Conservation (phyloP, 257 asterid species). For the Solanum lycopersicoides region DNA sequence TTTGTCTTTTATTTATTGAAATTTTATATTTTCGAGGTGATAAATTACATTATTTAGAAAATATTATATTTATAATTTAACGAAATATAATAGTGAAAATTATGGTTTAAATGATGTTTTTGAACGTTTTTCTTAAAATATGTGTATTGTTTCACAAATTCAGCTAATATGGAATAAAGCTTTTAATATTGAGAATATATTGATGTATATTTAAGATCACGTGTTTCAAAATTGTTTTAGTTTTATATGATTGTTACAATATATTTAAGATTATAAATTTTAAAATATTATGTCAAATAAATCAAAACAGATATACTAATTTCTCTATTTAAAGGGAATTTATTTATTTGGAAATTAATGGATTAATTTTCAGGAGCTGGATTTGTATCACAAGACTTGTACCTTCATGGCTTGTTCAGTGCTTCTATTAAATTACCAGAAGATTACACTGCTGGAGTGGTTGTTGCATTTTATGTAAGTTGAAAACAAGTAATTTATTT, state of each 20-base stretch:
- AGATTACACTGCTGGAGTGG: conserved; percentile 93
- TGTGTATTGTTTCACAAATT: no score
- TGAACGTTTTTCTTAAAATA: no score
- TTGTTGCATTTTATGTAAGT: conserved; percentile 90
- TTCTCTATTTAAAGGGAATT: background rate
- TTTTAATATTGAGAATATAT: background rate
- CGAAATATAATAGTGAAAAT: fast-evolving
- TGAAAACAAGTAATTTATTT: background rate
- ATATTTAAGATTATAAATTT: background rate
- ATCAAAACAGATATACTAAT: background rate
- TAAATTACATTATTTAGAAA: no score
- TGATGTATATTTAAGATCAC: background rate
- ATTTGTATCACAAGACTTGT: conserved; percentile 79
- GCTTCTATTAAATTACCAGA: conserved; percentile 85
- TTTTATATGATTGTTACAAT: background rate
- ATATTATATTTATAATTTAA: no score
- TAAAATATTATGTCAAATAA: background rate
- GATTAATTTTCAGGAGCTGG: conserved; percentile 55
- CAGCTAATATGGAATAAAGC: no score
- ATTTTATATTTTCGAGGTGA: no score
- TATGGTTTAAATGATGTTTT: no score
- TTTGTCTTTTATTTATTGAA: no score
- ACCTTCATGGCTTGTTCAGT: conserved; percentile 76
- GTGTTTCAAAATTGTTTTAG: fast-evolving
- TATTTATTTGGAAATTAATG: background rate